phyloP scores from a whole-genome alignment of 495 filamentous ascomycete species.

The Podospora pseudocomata region DNA sequence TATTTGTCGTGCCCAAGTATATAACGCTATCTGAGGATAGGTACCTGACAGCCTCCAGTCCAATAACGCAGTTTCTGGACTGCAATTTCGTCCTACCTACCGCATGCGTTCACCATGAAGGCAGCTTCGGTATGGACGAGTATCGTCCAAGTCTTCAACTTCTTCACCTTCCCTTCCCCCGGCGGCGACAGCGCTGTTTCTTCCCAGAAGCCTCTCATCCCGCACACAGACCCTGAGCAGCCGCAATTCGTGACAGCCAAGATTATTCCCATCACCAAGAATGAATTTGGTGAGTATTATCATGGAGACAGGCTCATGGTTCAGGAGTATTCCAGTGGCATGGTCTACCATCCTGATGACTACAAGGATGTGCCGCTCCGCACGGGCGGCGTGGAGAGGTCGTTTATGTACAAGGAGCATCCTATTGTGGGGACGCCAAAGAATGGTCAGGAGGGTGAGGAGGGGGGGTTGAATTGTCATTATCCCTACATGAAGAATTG shows the following conservation, averaged over 20 bases:
- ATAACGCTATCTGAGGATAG: background rate
- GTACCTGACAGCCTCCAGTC: background rate
- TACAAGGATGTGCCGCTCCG: conserved; percentile 4
- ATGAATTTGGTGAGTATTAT: background rate
- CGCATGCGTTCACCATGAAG: conserved; percentile 15
- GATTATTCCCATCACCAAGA: background rate
- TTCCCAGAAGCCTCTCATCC: conserved; percentile 7
- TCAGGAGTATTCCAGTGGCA: conserved; percentile 8
- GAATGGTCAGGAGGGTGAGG: conserved; percentile 14
- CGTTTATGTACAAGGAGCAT: background rate
- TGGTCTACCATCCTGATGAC: conserved; percentile 5
- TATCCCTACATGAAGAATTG: conserved; percentile 13
- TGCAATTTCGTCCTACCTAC: background rate
- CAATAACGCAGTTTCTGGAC: background rate
- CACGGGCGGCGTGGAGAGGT: conserved; percentile 5
- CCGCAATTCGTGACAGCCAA: background rate
- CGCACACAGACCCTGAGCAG: background rate
- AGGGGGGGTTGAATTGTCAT: conserved; percentile 2
- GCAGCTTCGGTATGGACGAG: conserved; percentile 15
- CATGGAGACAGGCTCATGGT: conserved; percentile 1
- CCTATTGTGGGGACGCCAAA: conserved; percentile 13
- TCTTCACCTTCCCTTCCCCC: conserved; percentile 15
- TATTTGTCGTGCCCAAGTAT: background rate
- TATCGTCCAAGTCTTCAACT: conserved; percentile 17
- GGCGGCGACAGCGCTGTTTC: conserved; percentile 3